These are phyloP conservation scores for Xylaria hypoxylon DNA, from an alignment of 2,329 filamentous ascomycete species.

Conservation along the genomic window DNA sequence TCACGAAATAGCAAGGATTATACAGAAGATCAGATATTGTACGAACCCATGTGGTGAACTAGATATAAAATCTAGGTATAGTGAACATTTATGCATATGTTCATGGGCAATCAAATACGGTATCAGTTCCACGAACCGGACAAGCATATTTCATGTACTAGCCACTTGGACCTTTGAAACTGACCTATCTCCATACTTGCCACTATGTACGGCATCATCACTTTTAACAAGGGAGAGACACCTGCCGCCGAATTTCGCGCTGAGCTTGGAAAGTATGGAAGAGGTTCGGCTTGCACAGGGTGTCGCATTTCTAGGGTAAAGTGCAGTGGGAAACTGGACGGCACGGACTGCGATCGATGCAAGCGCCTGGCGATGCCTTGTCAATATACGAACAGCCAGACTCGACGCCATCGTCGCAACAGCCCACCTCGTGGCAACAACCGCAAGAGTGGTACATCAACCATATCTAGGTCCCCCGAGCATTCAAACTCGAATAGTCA, in stretches of 20 bases:
- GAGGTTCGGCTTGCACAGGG: slow-evolving; percentile 16
- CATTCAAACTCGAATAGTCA: too few relatives aligned
- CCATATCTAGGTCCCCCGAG: too few relatives aligned
- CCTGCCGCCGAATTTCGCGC: not conserved
- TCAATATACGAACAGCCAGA: not conserved
- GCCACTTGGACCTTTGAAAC: too few relatives aligned
- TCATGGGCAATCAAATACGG: too few relatives aligned
- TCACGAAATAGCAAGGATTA: too few relatives aligned
- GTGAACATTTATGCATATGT: too few relatives aligned
- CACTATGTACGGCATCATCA: not conserved
- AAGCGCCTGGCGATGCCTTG: slow-evolving; percentile 5
- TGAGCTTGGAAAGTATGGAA: slow-evolving; percentile 1
- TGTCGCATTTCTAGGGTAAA: slow-evolving; percentile 15
- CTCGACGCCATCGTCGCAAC: not conserved
- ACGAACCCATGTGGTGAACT: too few relatives aligned
- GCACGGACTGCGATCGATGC: slow-evolving; percentile 10
- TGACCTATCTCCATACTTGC: too few relatives aligned
- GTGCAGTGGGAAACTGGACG: slow-evolving; percentile 13
- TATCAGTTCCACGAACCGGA: too few relatives aligned
- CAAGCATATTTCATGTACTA: too few relatives aligned
- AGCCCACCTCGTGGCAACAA: not conserved
- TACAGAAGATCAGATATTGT: too few relatives aligned
- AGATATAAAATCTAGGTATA: too few relatives aligned
- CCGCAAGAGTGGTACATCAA: not conserved
- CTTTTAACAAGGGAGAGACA: slow-evolving; percentile 1